phyloP scores from a whole-genome alignment of 139 green algal species.

The Chlorella sp. region DNA sequence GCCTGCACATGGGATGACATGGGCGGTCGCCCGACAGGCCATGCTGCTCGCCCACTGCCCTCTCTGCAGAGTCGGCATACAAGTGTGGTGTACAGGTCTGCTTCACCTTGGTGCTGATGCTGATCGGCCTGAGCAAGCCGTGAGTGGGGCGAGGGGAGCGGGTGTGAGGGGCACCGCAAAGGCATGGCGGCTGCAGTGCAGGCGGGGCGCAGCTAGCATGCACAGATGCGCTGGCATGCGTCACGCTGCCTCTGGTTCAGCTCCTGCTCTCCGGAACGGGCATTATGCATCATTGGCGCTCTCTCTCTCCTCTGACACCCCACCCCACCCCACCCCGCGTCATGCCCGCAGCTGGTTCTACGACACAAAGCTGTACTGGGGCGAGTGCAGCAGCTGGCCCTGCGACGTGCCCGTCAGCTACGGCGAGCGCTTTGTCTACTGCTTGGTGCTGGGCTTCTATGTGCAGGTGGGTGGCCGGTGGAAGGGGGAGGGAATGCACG shows the following conservation, averaged over 20 bases:
- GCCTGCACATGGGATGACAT: no score
- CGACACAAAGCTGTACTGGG: constrained; percentile 64
- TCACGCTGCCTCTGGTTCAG: no score
- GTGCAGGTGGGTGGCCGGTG: constrained; percentile 29
- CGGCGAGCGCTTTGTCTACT: constrained; percentile 78
- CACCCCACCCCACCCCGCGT: no score
- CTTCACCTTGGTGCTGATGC: constrained; percentile 35
- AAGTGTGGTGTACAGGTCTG: constrained; percentile 43
- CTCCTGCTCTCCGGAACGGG: no score
- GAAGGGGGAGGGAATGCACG: no score
- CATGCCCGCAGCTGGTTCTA: constrained; percentile 52
- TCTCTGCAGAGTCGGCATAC: constrained; percentile 43
- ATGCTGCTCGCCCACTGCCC: background rate
- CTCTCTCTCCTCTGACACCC: no score
- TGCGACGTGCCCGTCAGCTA: constrained; percentile 55
- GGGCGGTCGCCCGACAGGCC: no score
- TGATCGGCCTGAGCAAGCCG: constrained; percentile 31
- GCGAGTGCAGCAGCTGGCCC: constrained; percentile 60
- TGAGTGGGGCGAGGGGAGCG: constrained; percentile 3
- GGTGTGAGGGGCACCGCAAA: no score
- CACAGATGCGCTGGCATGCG: no score
- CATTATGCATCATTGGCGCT: no score
- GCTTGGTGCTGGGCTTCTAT: constrained; percentile 85
- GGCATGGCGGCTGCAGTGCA: no score
- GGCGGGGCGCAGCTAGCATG: no score